Evolutionary conservation across 768 basidiomycete genomes (phyloP), one percentile per base, ranked within the genome.

Genomic region (Clathrus columnatus): DNA sequence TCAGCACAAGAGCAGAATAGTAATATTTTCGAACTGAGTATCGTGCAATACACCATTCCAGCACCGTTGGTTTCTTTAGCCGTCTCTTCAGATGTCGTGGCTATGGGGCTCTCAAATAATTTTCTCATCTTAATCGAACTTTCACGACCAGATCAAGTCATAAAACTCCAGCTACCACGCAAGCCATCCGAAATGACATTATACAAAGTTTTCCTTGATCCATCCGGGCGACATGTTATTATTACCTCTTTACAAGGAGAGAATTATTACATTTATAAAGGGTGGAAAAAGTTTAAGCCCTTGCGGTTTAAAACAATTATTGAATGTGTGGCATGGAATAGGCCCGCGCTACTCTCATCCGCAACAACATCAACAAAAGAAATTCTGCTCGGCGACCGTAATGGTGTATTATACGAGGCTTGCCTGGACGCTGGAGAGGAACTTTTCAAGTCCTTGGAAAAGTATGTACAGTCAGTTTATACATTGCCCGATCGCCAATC

Each of bases 261-360:
- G 65, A 94, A 91, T 59, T 97, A 89, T 84, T 97, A 98, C 65
- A 72, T 93, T 3, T 92, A 82, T 63, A 76, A 79, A 51, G 77
- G 79, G 7, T 86, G 85, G 81, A 87, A 87, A 73, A 90, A 92
- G 63, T 85, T 91, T 0, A 79, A 81, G 44, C 84, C 78, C 44
- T 73, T 98, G 51, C 86, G 89, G 64, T 86, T 93, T 69, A 86
- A 89, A 67, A 84, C 91, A 74, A 77, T 89, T 63, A 86, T 98
- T 60, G 90, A 94, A 67, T 85, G 89, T 59, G 75, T 98, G 41
- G 90, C 90, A 0, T 98, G 95, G 95, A 93, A 91, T 63, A 86
- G 81, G 68, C 65, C 80, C 51, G 77, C 79, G 49, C 65, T 85
- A 46, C 70, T 86, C 36, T 78, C 85, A 7, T 76, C 84, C 0